phyloP scores from a whole-genome alignment of 441 rosid species.

The Syzygium syzygioides region DNA sequence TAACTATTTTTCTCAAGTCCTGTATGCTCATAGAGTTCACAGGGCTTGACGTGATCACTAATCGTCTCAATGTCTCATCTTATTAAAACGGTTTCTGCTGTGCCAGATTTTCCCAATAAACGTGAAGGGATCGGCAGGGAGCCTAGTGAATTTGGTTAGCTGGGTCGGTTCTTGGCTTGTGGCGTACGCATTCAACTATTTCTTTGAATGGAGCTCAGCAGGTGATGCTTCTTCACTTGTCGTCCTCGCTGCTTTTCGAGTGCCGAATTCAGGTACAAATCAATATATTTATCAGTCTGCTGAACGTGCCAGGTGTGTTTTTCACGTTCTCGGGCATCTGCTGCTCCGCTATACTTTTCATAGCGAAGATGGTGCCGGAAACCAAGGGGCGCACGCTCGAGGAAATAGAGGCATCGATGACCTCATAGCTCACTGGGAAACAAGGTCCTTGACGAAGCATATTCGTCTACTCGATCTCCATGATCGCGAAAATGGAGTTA shows the following conservation, averaged over 20 bases:
- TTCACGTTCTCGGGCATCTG: slow-evolving; percentile 36
- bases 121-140: slow-evolving; percentile 33
- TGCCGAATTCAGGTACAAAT: not conserved
- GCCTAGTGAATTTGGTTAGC: slow-evolving; percentile 25
- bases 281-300: not conserved
- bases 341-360: slow-evolving; percentile 27
- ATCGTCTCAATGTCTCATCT: not conserved
- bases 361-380: slow-evolving; percentile 53
- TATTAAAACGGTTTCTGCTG: not conserved
- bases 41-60: not conserved
- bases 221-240: slow-evolving; percentile 8
- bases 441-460: not conserved
- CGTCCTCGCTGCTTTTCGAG: not conserved
- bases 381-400: slow-evolving; percentile 66
- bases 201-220: slow-evolving; percentile 34
- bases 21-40: not conserved
- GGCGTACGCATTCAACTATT: slow-evolving; percentile 28
- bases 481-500: not conserved
- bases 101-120: slow-evolving; percentile 29
- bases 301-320: slow-evolving; percentile 33
- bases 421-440: not conserved
- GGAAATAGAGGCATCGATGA: slow-evolving; percentile 49
- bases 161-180: slow-evolving; percentile 34
- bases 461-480: not conserved
- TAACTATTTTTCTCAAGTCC: not conserved